These are phyloP conservation scores for Seminavis robusta DNA, from an alignment of 108 stramenopile species.

Conservation along the genomic window DNA sequence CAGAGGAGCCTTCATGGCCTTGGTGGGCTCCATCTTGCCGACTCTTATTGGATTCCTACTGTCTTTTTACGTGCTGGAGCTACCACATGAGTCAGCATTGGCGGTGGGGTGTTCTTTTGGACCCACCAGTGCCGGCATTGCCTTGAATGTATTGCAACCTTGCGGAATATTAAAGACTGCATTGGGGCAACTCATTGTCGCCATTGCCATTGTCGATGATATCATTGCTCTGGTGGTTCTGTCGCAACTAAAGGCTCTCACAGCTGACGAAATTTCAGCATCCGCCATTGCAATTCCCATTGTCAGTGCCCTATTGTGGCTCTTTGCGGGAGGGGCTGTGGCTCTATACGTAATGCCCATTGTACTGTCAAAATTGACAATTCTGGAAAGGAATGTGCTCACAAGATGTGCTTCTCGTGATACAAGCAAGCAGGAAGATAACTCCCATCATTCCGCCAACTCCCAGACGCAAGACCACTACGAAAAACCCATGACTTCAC, in stretches of 20 bases:
- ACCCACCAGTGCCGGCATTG: conserved; percentile 59
- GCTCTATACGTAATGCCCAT: conserved; percentile 43
- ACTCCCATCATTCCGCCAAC: too few relatives aligned
- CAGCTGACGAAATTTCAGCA: background rate
- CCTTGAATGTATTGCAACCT: conserved; percentile 41
- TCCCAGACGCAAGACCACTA: too few relatives aligned
- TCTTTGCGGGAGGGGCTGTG: conserved; percentile 25
- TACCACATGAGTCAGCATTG: conserved; percentile 15
- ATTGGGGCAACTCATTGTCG: conserved; percentile 61
- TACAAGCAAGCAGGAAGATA: too few relatives aligned
- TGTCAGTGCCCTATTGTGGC: conserved; percentile 24
- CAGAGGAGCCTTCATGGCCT: conserved; percentile 42
- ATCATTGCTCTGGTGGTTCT: conserved; percentile 54
- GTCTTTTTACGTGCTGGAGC: conserved; percentile 11
- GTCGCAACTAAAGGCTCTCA: conserved; percentile 34
- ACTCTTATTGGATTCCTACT: conserved; percentile 39
- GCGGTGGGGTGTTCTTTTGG: conserved; percentile 58
- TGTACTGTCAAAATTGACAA: conserved; percentile 4
- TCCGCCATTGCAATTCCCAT: conserved; percentile 31
- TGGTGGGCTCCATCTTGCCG: conserved; percentile 54
- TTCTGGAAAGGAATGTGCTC: background rate
- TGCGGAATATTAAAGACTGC: conserved; percentile 51
- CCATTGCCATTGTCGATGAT: conserved; percentile 60
- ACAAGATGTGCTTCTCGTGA: too few relatives aligned
- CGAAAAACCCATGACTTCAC: background rate